phyloP scores from a whole-genome alignment of 2,329 filamentous ascomycete species.

The Apiospora koreana region DNA sequence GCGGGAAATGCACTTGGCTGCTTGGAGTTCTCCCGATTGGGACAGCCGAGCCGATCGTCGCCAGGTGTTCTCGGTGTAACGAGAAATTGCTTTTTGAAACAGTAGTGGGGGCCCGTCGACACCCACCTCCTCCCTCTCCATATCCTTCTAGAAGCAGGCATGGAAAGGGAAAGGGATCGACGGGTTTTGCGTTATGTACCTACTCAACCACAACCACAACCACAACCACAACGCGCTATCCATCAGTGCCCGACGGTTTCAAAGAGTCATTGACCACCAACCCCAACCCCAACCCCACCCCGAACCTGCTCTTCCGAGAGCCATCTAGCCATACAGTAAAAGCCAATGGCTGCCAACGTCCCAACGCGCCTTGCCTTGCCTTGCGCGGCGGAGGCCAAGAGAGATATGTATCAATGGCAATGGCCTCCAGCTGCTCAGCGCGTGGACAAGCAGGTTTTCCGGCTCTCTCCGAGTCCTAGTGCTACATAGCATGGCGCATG shows the following conservation, averaged over 20 bases:
- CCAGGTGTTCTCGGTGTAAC: not conserved
- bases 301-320: not conserved
- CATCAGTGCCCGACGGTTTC: not conserved
- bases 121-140: not conserved
- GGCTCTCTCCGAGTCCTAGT: too few species aligned
- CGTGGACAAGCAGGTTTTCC: not conserved
- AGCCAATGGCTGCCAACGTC: not conserved
- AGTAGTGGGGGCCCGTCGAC: not conserved
- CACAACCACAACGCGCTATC: not conserved
- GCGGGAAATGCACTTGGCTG: not conserved
- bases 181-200: conserved; percentile 17
- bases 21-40: not conserved
- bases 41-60: conserved; percentile 6
- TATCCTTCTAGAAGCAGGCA: conserved; percentile 12
- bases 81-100: not conserved
- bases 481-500: not conserved
- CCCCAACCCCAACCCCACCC: not conserved
- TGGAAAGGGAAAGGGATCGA: conserved; percentile 16
- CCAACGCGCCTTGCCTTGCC: not conserved
- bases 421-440: not conserved
- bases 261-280: not conserved
- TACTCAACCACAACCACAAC: conserved; percentile 4
- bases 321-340: not conserved
- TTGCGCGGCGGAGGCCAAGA: not conserved
- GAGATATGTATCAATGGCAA: not conserved